Conservation (phyloP, 768 basidiomycete genomes). For the Leccinum arenicola region DNA sequence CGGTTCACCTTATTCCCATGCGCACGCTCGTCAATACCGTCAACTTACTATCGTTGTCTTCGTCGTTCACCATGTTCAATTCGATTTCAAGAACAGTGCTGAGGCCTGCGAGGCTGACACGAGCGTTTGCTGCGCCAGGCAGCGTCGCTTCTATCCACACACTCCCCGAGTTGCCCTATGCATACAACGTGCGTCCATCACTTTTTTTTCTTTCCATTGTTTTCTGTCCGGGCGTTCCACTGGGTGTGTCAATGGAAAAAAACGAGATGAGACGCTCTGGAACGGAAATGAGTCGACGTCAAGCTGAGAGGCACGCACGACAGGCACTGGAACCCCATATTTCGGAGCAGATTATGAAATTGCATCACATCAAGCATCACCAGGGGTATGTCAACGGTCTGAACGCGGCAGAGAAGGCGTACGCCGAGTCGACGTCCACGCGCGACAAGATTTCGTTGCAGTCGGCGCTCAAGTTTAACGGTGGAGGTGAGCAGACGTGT, state of each 20-base stretch:
- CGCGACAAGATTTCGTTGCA: slow-evolving; percentile 83
- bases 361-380: slow-evolving; percentile 91
- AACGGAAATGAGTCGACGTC: background rate
- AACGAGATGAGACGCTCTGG: background rate
- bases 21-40: background rate
- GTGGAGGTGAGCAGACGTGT: slow-evolving; percentile 60
- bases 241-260: background rate
- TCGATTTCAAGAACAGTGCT: slow-evolving; percentile 43
- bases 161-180: slow-evolving; percentile 76
- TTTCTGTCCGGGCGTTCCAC: background rate
- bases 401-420: slow-evolving; percentile 89
- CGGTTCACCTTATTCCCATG: background rate
- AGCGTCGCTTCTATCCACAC: slow-evolving; percentile 57
- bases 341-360: slow-evolving; percentile 87
- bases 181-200: slow-evolving; percentile 59
- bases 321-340: slow-evolving; percentile 92
- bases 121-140: slow-evolving; percentile 43
- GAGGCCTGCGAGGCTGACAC: slow-evolving; percentile 41
- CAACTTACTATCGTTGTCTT: background rate
- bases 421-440: slow-evolving; percentile 58
- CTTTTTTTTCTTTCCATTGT: background rate
- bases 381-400: slow-evolving; percentile 93
- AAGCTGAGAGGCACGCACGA: background rate
- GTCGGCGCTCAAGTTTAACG: slow-evolving; percentile 93
- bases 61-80: slow-evolving; percentile 38